These are phyloP conservation scores for Pontederia paniculata DNA, from an alignment of 176 grass and related monocot species.

Conservation along the genomic window DNA sequence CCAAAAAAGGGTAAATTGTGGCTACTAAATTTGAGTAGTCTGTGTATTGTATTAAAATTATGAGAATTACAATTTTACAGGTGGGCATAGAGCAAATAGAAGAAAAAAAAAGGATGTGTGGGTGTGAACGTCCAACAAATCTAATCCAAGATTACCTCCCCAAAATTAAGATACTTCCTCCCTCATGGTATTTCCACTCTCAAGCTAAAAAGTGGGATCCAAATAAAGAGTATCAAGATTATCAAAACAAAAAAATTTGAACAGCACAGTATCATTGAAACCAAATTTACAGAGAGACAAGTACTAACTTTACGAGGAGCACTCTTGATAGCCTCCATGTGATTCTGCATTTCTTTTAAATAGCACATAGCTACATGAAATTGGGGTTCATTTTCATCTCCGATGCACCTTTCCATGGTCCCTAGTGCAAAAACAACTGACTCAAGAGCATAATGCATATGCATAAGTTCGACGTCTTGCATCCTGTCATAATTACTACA, in stretches of 20 bases:
- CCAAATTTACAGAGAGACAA: conserved; percentile 17
- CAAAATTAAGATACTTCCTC: too few relatives aligned
- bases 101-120: too few relatives aligned
- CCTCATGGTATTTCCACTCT: too few relatives aligned
- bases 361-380: conserved; percentile 60
- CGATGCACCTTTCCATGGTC: conserved; percentile 51
- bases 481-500: conserved; percentile 39
- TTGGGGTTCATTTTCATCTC: conserved; percentile 35
- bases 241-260: not conserved
- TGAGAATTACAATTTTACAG: too few relatives aligned
- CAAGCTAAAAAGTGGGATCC: too few relatives aligned
- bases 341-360: conserved; percentile 72
- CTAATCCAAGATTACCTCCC: too few relatives aligned
- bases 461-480: conserved; percentile 85
- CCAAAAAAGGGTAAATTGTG: too few relatives aligned
- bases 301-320: conserved; percentile 64
- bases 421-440: conserved; percentile 68
- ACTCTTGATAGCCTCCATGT: conserved; percentile 75
- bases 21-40: too few relatives aligned
- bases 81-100: too few relatives aligned
- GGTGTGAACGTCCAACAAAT: too few relatives aligned
- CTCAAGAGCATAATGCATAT: conserved; percentile 87
- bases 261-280: not conserved
- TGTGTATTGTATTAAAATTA: too few relatives aligned
- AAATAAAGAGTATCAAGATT: too few relatives aligned